phyloP scores from a whole-genome alignment of 352 stramenopile species.

The Phytophthora sp. region DNA sequence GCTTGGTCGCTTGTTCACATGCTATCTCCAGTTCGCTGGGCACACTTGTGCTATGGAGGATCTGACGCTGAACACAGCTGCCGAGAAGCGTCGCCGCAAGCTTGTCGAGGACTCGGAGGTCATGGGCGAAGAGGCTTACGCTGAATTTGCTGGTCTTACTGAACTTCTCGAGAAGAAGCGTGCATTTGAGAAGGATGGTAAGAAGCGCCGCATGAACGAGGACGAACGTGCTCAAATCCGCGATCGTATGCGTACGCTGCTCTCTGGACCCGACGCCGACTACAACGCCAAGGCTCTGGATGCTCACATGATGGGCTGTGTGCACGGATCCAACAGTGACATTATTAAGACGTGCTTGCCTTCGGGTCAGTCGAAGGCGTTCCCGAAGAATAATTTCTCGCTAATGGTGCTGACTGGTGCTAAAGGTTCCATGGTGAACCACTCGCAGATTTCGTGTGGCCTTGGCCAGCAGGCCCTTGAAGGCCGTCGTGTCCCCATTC shows the following conservation, averaged over 20 bases:
- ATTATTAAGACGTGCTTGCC: conserved; percentile 99
- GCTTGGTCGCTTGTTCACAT: conserved; percentile 95
- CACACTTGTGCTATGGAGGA: conserved; percentile 99
- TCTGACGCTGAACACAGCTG: conserved; percentile 94
- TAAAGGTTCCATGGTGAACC: conserved; percentile 99
- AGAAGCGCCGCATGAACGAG: conserved; percentile 89
- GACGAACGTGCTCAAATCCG: conserved; percentile 72
- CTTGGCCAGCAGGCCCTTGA: conserved; percentile 99
- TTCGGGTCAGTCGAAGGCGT: conserved; percentile 96
- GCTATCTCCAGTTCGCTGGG: conserved; percentile 97
- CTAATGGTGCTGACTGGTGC: conserved; percentile 99
- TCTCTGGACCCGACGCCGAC: conserved; percentile 72
- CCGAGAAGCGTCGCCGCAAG: conserved; percentile 91
- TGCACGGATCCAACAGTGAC: conserved; percentile 92
- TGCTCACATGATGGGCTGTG: conserved; percentile 91
- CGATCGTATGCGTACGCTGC: conserved; percentile 75
- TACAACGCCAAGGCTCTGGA: conserved; percentile 84
- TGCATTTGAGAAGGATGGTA: conserved; percentile 50
- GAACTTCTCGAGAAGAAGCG: conserved; percentile 74
- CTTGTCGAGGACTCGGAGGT: conserved; percentile 89
- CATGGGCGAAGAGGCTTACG: conserved; percentile 83
- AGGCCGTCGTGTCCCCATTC: conserved; percentile 97
- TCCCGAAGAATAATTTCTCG: conserved; percentile 99
- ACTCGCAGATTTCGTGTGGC: conserved; percentile 98
- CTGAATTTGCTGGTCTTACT: conserved; percentile 80